Evolutionary conservation across 306 rosid species (phyloP).

Genomic region (Vigna angularis): DNA sequence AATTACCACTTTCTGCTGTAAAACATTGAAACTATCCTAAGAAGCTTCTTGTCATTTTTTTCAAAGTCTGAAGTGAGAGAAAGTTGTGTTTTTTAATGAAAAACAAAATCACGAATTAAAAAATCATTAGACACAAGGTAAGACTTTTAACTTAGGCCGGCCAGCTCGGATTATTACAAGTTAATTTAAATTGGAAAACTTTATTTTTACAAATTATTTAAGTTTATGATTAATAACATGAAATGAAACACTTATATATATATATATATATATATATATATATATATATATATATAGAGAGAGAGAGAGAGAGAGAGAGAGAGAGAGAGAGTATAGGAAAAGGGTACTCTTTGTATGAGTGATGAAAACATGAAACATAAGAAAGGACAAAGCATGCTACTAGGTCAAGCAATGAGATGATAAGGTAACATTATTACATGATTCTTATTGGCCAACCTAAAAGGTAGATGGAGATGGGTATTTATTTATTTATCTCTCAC

Average conservation of each 20-base stretch:
- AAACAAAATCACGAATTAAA: not conserved
- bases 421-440: conserved; percentile 44
- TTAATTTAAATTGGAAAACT: too few species aligned
- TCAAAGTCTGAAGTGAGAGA: not conserved
- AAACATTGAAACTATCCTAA: too few species aligned
- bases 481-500: not conserved
- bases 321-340: too few species aligned
- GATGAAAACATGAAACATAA: not conserved
- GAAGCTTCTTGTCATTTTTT: not conserved
- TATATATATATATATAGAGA: too few species aligned
- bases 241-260: too few species aligned
- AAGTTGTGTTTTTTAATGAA: too few species aligned
- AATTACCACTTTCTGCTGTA: too few species aligned
- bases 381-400: conserved; percentile 1
- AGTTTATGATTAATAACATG: too few species aligned
- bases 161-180: too few species aligned
- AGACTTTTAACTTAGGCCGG: not conserved
- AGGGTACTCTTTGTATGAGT: not conserved
- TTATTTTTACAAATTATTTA: too few species aligned
- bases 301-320: too few species aligned
- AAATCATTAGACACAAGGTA: not conserved
- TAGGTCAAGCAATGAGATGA: conserved; percentile 39
- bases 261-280: too few species aligned
- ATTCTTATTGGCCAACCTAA: conserved; percentile 41
- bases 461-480: conserved; percentile 40